Base-by-base conservation (phyloP, 2,329 filamentous ascomycete species). In the Stemphylium lycopersici region DNA sequence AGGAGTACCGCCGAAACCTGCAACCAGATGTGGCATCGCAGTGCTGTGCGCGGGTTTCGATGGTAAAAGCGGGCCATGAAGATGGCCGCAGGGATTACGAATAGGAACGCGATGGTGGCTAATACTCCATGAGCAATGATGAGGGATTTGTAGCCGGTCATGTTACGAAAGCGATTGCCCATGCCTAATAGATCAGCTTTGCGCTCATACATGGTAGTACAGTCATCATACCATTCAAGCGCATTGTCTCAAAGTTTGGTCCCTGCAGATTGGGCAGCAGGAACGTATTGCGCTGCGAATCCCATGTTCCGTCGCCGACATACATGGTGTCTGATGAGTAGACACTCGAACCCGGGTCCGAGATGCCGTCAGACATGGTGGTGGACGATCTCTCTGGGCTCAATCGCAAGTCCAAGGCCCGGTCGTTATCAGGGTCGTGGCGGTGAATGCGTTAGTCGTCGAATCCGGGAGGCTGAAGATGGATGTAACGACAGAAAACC, bases 301-400 rank as follows among this genome's bases (percentile, higher is more conserved):
- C 88, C 90, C 90, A 95, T 31, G 90, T 93, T 18, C 90, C 90
- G 71, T 93, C 90, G 59, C 90, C 90, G 13, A 93, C 90, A 50
- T 80, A 82, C 81, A 93, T 80, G n/a, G 87, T 90, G 68, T 87
- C 81, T 46, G 89, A 91, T 65, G 83, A 81, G 77, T 93, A 93
- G 62, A 82, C 85, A 71, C 86, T 88, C 75, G 86, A 86, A 70
- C 90, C 90, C 44, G 90, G 83, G 61, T 88, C 82, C 62, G 88
- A 88, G 68, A 90, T 81, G 66, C 79, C 65, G 40, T 63, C 43
- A 10, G 70, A 71, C 67, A 74, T 74, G 47, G 20, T 62, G 56
- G 20, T 36, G 51, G 38, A 40, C 7, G 6, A 20, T 20, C 26
- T 50, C 50, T 39, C 10, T 20, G 4, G 31, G 16, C 15, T 44